Percentiles rank a stretch among this genome's conserved stretches.
Conservation (phyloP, 1,139 yeast species). For the Candida sojae region DNA sequence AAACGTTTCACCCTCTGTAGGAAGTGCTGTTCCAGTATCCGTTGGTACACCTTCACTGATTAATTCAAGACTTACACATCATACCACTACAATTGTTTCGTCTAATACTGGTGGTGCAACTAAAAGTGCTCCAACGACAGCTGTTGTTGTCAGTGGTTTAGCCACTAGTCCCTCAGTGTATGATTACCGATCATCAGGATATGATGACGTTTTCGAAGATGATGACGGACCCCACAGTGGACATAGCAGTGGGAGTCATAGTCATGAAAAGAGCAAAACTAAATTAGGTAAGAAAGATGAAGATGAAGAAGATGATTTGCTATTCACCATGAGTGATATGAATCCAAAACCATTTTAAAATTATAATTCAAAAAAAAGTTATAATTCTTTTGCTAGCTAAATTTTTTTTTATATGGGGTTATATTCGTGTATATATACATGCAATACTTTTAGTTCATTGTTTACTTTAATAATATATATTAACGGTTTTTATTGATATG, state of each 20-base stretch:
- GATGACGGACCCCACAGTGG: slow-evolving; percentile 42
- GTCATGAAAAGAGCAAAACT: slow-evolving; percentile 1
- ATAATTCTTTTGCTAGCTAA: no score
- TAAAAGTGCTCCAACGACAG: slow-evolving; percentile 15
- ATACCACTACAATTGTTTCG: slow-evolving; percentile 20
- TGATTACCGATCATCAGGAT: slow-evolving; percentile 27
- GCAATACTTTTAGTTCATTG: no score
- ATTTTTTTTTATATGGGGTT: no score
- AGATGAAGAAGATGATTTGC: slow-evolving; percentile 76
- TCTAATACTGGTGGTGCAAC: slow-evolving; percentile 3
- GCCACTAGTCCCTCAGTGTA: slow-evolving; percentile 42
- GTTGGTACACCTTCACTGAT: slow-evolving; percentile 4
- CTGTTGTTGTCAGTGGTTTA: slow-evolving; percentile 25
- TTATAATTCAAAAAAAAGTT: no score
- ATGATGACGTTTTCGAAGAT: slow-evolving; percentile 54
- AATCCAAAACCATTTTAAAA: slow-evolving; percentile 34
- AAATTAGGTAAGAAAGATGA: slow-evolving; percentile 22
- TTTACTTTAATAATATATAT: no score
- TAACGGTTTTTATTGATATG: no score
- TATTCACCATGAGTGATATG: slow-evolving; percentile 93
- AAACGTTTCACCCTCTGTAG: slow-evolving; percentile 2
- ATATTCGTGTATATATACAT: no score
- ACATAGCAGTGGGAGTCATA: slow-evolving; percentile 13
- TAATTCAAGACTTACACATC: slow-evolving; percentile 6
- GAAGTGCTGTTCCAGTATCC: neutral